phyloP scores from a whole-genome alignment of 495 filamentous ascomycete species.

The Xylona heveae region DNA sequence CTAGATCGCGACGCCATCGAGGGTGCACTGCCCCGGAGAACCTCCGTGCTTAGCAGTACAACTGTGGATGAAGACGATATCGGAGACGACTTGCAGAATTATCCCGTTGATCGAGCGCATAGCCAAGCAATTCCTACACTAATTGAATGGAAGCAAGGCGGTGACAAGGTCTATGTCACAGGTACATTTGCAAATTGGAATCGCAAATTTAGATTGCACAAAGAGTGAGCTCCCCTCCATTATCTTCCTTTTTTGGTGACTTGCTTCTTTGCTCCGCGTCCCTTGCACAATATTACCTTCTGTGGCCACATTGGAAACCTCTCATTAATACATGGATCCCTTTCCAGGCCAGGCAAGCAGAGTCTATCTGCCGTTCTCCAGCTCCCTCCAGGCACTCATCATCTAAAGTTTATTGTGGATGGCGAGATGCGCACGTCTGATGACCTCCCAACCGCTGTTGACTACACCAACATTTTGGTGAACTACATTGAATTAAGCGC shows the following conservation, averaged over 20 bases:
- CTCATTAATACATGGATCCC: too few relatives aligned
- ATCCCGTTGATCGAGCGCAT: constrained; percentile 37
- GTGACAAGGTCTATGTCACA: constrained; percentile 83
- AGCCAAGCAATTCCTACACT: constrained; percentile 33
- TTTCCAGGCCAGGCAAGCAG: constrained; percentile 24
- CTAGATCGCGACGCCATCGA: constrained; percentile 28
- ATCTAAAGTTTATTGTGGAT: constrained; percentile 90
- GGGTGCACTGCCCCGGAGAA: constrained; percentile 27
- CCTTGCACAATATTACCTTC: constrained; percentile 1
- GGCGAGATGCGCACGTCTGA: constrained; percentile 76
- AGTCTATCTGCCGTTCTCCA: constrained; percentile 53
- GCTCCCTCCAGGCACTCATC: constrained; percentile 82
- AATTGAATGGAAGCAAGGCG: constrained; percentile 61
- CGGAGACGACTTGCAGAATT: constrained; percentile 43
- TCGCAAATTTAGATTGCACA: constrained; percentile 67
- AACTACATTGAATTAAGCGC: constrained; percentile 91
- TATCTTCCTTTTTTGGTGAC: constrained; percentile 5
- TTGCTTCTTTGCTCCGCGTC: constrained; percentile 7
- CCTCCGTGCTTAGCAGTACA: constrained; percentile 43
- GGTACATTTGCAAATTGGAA: constrained; percentile 95
- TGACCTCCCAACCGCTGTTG: constrained; percentile 78
- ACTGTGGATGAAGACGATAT: constrained; percentile 64
- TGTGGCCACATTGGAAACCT: too few relatives aligned
- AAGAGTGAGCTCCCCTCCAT: constrained; percentile 38
- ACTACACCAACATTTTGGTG: constrained; percentile 88